phyloP scores from a whole-genome alignment of 1,284 basidiomycete species.

The Puccinia triticina region DNA sequence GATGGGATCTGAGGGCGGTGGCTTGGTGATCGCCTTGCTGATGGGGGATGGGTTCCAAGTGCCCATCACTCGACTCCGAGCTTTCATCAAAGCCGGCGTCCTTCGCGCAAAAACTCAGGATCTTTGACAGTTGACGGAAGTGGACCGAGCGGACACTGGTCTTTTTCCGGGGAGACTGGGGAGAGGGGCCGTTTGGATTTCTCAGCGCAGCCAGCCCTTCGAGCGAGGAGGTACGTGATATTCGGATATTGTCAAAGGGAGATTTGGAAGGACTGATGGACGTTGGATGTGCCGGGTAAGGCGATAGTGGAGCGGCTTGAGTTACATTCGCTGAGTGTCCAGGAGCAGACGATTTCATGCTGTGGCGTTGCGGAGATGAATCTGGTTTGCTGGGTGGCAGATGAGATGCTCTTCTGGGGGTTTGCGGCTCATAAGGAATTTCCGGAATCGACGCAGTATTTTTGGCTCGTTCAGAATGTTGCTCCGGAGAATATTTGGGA shows the following conservation, averaged over 20 bases:
- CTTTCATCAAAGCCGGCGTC: constrained; percentile 21
- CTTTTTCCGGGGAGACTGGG: constrained; percentile 18
- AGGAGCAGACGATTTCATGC: background rate
- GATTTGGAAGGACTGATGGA: background rate
- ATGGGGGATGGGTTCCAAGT: background rate
- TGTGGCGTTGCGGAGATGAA: background rate
- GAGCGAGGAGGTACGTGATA: constrained; percentile 37
- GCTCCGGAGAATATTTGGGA: background rate
- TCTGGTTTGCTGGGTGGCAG: background rate
- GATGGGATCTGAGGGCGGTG: background rate
- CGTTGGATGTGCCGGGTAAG: background rate
- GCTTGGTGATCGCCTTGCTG: background rate
- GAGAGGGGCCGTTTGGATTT: constrained; percentile 17
- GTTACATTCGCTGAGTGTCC: background rate
- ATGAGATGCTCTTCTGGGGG: background rate
- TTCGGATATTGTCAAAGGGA: background rate
- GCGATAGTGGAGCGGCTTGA: background rate
- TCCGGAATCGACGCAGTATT: background rate
- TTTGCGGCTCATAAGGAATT: background rate
- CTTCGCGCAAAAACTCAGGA: constrained; percentile 30
- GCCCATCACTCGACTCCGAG: background rate
- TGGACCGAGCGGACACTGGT: constrained; percentile 21
- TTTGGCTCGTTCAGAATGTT: background rate
- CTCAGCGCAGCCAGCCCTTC: constrained; percentile 37
- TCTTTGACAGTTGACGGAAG: constrained; percentile 45